Percentiles rank a stretch among this genome's conserved stretches.
Conservation (phyloP, 1,284 basidiomycete genomes). For the Ganoderma resinaceum region DNA sequence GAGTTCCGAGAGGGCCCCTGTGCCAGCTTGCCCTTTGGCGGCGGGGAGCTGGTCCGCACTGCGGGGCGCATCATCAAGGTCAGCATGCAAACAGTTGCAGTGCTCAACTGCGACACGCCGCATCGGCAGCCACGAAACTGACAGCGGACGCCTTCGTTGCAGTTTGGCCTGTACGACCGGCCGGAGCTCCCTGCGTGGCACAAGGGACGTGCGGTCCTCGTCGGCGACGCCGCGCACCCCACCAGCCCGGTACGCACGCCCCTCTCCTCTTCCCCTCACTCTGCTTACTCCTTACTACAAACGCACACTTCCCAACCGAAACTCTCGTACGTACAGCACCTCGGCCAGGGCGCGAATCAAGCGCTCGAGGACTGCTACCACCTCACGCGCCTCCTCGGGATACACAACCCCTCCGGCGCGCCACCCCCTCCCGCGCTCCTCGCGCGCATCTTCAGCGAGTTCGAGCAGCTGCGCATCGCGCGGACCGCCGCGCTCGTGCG, state of each 20-base stretch:
- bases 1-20: slow-evolving; percentile 42
- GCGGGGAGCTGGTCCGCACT: slow-evolving; percentile 44
- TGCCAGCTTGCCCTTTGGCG: slow-evolving; percentile 45
- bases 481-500: slow-evolving; percentile 45
- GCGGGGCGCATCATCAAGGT: slow-evolving; percentile 50
- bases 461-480: slow-evolving; percentile 42
- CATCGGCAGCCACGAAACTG: neutral
- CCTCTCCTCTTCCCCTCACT: neutral
- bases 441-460: slow-evolving; percentile 40
- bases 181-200: slow-evolving; percentile 52
- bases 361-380: slow-evolving; percentile 54
- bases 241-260: slow-evolving; percentile 39
- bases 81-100: neutral
- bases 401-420: slow-evolving; percentile 42
- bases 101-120: neutral
- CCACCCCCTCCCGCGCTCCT: slow-evolving; percentile 42
- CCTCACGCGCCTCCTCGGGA: slow-evolving; percentile 44
- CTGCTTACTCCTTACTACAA: no score
- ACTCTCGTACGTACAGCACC: slow-evolving; percentile 42
- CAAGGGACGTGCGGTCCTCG: slow-evolving; percentile 41
- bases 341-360: slow-evolving; percentile 58
- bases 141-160: neutral
- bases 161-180: slow-evolving; percentile 57
- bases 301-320: neutral
- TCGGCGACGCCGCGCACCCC: slow-evolving; percentile 46